Evolutionary conservation across 306 rosid genomes (phyloP), one percentile per base, ranked within the genome.

Genomic region (Luffa aegyptiaca): DNA sequence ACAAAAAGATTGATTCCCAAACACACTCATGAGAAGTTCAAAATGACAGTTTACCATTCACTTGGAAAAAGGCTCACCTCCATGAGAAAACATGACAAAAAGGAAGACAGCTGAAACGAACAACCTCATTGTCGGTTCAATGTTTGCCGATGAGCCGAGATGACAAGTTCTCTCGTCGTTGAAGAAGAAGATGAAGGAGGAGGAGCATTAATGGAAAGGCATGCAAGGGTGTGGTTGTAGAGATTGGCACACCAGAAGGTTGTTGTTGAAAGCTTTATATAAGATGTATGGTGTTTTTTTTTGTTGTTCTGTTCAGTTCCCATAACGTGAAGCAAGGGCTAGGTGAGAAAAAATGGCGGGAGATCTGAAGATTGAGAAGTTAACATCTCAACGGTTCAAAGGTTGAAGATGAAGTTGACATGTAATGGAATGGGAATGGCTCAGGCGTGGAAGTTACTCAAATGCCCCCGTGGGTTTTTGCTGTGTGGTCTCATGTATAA

Each of bases 271-370:
- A 48, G 7, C 20, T 41, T 11, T 78, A 59, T 76, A 76, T 81
- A 14, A 75, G 85, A 70, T 75, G 0, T 46, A 37, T 82, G 64
- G 78, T 71, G 13, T 21, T 35, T 36, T 33, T 33, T 21, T 11
- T 1, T 59, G 59, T 55, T 85, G 82, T 65, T 41, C 85, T 33
- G 88, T 85, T 84, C 5, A 80, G 81, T 91, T 88, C 77, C 92
- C 92, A 83, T 81, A 84, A 84, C 97, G 85, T 94, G 81, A 94
- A 94, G 96, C 89, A 88, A 94, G 85, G 65, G 82, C 89, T 81
- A 85, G 26, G 71, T 56, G 62, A 35, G 33, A 78, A 74, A 85
- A 84, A 86, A 20, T 80, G 66, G 86, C 82, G 76, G 80, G 83
- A 85, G 72, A 61, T 79, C 66, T 83, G 69, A 51, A 81, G 44